Conservation (phyloP, 2,329 filamentous ascomycete genomes). For the Botryotinia convoluta region DNA sequence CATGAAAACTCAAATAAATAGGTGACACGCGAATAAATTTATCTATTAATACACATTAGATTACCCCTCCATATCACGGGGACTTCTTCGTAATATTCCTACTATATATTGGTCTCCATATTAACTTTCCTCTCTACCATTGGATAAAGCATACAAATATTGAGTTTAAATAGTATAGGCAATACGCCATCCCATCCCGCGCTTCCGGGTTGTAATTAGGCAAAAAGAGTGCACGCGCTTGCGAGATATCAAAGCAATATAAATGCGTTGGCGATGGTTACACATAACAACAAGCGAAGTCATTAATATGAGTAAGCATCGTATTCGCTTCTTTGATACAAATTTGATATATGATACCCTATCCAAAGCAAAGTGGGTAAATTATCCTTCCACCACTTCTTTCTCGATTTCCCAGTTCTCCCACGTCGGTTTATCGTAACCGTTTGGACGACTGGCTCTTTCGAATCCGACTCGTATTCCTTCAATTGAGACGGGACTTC, state of each 20-base stretch:
- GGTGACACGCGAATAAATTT: background rate
- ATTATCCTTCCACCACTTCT: slow-evolving; percentile 29
- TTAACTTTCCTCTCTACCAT: background rate
- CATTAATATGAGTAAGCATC: background rate
- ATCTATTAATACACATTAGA: background rate
- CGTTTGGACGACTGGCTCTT: slow-evolving; percentile 47
- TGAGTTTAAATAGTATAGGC: background rate
- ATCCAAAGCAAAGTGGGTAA: background rate
- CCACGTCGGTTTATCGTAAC: slow-evolving; percentile 50
- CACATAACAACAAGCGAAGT: slow-evolving; percentile 11
- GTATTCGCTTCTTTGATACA: background rate
- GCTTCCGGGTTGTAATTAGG: slow-evolving; percentile 16
- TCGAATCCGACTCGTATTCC: slow-evolving; percentile 35
- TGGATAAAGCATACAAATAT: background rate
- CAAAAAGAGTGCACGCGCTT: slow-evolving; percentile 16
- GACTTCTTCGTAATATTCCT: background rate
- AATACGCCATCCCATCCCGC: slow-evolving; percentile 15
- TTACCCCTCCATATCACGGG: background rate
- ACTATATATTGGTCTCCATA: background rate
- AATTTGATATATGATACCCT: background rate
- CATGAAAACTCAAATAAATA: background rate
- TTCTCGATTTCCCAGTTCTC: slow-evolving; percentile 33
- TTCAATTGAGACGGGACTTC: slow-evolving; percentile 35
- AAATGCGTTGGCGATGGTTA: background rate
- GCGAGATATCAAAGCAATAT: background rate